Base-by-base conservation (phyloP, 225 moss, liverwort and hornwort species). In the Thuidium tamariscinum region DNA sequence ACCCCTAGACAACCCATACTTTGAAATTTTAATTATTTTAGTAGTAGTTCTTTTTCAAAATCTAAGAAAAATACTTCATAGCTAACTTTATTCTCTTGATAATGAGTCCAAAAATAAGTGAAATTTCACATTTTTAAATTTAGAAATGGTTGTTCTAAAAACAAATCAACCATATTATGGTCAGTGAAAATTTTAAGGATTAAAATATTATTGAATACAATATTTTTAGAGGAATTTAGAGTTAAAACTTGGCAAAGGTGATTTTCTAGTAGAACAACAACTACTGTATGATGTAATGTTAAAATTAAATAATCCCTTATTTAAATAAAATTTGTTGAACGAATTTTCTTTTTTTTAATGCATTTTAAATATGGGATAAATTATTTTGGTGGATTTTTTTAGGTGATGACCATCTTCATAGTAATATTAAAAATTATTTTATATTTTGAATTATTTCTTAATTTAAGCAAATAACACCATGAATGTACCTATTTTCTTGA, bases 291-390 rank as follows among this genome's bases (percentile, higher is more conserved):
- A 74, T 5, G 2, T 0, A 32, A 52, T 74, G 8, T 22, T 4
- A 7, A 72, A 21, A 12, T 20, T 2, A 49, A 0, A 0, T 32
- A 4, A 32, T 11, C 11, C 2, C 1, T 19, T 34, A 7, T 13
- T 74, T 49, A 12, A 21, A 49, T 12, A 0, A 51, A 74, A 51
- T 32, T 9, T 10, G 0, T 2, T 13, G 29, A 21, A 16, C 3
- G 8, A 21, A 0, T 8, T 34, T 73, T n/a, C n/a, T n/a, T 0
- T 51, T 51, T 27, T n/a, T 74, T 22, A 22, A 21, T 9, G 2
- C 22, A 74, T 52, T 74, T n/a, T n/a, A 4, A 34, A 51, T 0
- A 22, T n/a, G 8, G 8, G 23, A 52, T 1, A 74, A 52, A 52
- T n/a, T 3, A 13, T n/a, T n/a, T 74, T 49, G 4, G 21, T 49